Base-by-base conservation (phyloP, 2,329 filamentous ascomycete species). In the Scedosporium boydii region DNA sequence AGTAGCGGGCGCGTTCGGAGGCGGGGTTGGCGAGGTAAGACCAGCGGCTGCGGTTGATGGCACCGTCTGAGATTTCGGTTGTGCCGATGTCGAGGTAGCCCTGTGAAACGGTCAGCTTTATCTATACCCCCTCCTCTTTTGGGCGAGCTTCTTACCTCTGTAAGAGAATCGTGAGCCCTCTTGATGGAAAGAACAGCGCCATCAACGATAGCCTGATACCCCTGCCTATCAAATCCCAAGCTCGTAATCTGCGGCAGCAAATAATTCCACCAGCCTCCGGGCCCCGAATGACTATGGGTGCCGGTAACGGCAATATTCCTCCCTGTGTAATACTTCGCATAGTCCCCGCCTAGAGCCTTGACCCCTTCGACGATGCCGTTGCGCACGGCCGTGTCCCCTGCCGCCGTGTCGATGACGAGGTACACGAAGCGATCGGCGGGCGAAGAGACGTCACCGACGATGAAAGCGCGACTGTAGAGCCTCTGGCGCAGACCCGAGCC, bases 211-310 rank as follows among this genome's bases (percentile, higher is more conserved):
- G 93, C 92, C 66, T 86, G 82, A 70, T 95, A 96, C 69, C 90
- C 93, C 71, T 95, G 89, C 71, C 87, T 87, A 72, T 92, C 84
- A 69, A 96, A 96, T 0, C 93, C 93, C 64, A 88, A 82, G 71
- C 88, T 93, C 0, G 92, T 93, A 68, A 96, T 88, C 70, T 96
- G 92, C 9, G 92, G 93, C 14, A 97, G 79, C 9, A 96, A 81
- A 70, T 96, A 96, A 73, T 96, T 96, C 70, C 95, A 80, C 91
- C 91, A 97, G 16, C 89, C 93, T 3, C 90, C 93, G 0, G 93
- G 92, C 0, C 91, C 92, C 18, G 91, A 88, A 75, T 97, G 93
- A 2, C 90, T 93, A 72, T 97, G 93, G 0, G 93, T 96, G 41
- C 91, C 93, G 1, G 90, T 95, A 18, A 97, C 82, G n/a, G 93